Conservation (phyloP, 73 alveolate genomes). For the Paramecium biaurelia region DNA sequence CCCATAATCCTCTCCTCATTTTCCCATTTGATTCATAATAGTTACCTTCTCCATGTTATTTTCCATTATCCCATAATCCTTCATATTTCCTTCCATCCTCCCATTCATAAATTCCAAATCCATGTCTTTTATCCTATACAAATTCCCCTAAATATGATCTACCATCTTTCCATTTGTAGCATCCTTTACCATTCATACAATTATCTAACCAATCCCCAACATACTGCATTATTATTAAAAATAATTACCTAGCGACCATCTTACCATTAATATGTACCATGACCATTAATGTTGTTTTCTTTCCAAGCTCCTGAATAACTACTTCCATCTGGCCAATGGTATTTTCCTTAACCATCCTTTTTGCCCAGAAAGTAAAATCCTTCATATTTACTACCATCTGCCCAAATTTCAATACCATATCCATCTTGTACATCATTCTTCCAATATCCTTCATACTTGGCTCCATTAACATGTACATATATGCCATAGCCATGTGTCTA, state of each 20-base stretch:
- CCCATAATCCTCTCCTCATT: slow-evolving; percentile 36
- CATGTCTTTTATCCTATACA: slow-evolving; percentile 77
- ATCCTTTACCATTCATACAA: slow-evolving; percentile 85
- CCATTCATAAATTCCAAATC: slow-evolving; percentile 74
- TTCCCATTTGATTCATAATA: slow-evolving; percentile 31
- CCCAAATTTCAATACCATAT: slow-evolving; percentile 73
- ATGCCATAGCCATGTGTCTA: slow-evolving; percentile 79
- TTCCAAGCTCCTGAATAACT: slow-evolving; percentile 83
- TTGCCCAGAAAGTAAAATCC: slow-evolving; percentile 71
- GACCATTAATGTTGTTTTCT: slow-evolving; percentile 69
- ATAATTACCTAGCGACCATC: slow-evolving; percentile 51
- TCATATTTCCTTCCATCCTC: slow-evolving; percentile 66
- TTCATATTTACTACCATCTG: slow-evolving; percentile 74
- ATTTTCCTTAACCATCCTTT: slow-evolving; percentile 72
- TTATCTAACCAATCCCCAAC: slow-evolving; percentile 79
- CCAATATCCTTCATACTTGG: slow-evolving; percentile 81
- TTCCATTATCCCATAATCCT: slow-evolving; percentile 66
- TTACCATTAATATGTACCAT: slow-evolving; percentile 73
- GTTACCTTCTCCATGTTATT: slow-evolving; percentile 64
- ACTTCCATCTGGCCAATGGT: slow-evolving; percentile 83
- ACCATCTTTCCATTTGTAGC: slow-evolving; percentile 81
- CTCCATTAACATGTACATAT: slow-evolving; percentile 76
- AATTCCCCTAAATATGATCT: slow-evolving; percentile 78
- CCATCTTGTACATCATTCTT: slow-evolving; percentile 78
- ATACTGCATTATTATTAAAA: slow-evolving; percentile 66